phyloP scores from a whole-genome alignment of 169 alveolate genomes.

The Miamiensis avidus region DNA sequence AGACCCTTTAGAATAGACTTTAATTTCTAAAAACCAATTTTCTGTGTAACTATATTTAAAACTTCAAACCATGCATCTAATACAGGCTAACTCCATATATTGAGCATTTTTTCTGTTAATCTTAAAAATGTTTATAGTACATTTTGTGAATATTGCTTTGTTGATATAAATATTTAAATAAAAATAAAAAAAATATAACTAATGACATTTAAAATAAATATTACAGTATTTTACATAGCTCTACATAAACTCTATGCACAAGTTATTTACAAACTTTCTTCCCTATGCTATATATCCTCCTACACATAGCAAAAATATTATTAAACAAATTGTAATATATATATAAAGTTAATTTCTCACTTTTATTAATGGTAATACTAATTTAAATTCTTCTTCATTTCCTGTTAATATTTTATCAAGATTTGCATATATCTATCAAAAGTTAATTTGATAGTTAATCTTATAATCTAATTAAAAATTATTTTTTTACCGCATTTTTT shows the following conservation, averaged over 20 bases:
- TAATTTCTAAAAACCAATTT: not conserved
- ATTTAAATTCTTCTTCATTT: not conserved
- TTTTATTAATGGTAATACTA: not conserved
- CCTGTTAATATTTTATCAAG: no score
- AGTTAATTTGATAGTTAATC: not conserved
- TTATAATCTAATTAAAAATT: no score
- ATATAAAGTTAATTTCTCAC: not conserved
- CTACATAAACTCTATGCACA: not conserved
- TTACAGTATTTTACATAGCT: not conserved
- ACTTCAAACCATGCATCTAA: constrained; percentile 42
- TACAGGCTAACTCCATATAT: constrained; percentile 20
- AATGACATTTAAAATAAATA: no score
- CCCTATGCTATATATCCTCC: not conserved
- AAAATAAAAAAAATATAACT: not conserved
- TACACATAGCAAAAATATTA: no score
- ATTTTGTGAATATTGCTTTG: not conserved
- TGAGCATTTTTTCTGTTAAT: constrained; percentile 3
- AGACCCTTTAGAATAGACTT: constrained; percentile 1
- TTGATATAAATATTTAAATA: no score
- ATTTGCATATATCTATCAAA: not conserved
- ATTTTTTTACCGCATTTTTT: not conserved
- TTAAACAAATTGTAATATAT: no score
- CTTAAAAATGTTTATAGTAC: not conserved
- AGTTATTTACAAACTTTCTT: not conserved
- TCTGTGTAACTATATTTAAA: constrained; percentile 2